phyloP scores from a whole-genome alignment of 2,329 filamentous ascomycete genomes.

The Alternaria consortialis region DNA sequence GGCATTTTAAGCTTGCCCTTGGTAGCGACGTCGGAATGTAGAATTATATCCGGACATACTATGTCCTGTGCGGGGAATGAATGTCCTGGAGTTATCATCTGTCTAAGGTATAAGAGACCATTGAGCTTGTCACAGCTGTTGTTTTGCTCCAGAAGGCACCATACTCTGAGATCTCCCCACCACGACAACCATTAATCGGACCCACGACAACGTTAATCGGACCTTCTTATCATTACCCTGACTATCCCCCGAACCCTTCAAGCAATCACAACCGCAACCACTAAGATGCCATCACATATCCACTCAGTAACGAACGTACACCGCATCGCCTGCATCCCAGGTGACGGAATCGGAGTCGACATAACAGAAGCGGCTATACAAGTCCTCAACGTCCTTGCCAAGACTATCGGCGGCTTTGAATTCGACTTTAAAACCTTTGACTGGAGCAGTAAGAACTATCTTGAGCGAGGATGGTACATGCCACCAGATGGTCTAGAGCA shows the following conservation, averaged over 20 bases:
- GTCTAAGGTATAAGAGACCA: not conserved
- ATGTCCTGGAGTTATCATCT: not conserved
- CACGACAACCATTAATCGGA: not conserved
- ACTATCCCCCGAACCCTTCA: not conserved
- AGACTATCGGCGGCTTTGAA: conserved; percentile 55
- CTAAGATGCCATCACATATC: conserved; percentile 38
- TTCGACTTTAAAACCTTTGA: conserved; percentile 63
- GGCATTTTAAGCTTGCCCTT: not conserved
- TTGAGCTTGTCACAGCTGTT: not conserved
- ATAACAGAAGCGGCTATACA: conserved; percentile 40
- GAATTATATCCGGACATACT: not conserved
- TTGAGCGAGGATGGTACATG: conserved; percentile 63
- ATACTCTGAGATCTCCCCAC: not conserved
- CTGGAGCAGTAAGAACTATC: conserved; percentile 60
- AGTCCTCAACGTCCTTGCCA: conserved; percentile 55
- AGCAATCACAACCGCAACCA: not conserved
- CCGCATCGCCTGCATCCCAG: conserved; percentile 45
- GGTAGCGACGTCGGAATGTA: not conserved
- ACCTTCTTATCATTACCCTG: not conserved
- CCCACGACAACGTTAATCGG: not conserved
- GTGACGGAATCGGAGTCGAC: conserved; percentile 47
- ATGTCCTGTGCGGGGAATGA: conserved; percentile 2
- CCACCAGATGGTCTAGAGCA: conserved; percentile 61
- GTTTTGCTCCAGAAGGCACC: not conserved
- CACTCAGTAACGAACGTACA: conserved; percentile 40